Evolutionary conservation across 768 basidiomycete genomes (phyloP), one percentile per base, ranked within the genome.

Genomic region (Termitomyces sp.): DNA sequence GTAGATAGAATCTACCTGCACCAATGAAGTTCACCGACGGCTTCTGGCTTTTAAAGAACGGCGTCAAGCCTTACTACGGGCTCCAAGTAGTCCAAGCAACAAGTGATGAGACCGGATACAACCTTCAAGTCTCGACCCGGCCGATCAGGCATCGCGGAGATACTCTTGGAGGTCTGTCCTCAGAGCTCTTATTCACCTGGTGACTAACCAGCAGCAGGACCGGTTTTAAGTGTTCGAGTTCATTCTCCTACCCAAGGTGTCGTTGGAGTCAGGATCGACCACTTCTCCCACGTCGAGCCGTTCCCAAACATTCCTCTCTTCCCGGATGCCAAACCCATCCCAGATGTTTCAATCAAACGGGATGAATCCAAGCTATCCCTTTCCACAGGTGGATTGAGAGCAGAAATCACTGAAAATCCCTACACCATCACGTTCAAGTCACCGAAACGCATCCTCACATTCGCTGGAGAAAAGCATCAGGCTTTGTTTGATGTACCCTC

Each of bases 1-100:
- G 36, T 22, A 44, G 13, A 12, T 44, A 26, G n/a, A 10, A 20
- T 41, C 39, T 20, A 10, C 20, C 39, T 41, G 18, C n/a, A 20
- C 44, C 53, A 7, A 89, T 87, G 86, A 85, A 81, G 65, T 86
- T 87, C 74, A 87, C 82, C 75, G 87, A 88, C 71, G 86, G 87
- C 22, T 84, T 88, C 65, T 88, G 85, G 86, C 76, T 86, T 24
- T 69, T 84, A 62, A 84, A 84, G 63, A 73, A 79, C 59, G 86
- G 83, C 41, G 80, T 85, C 56, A 84, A 81, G 64, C 76, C 84
- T 13, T 77, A 76, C 59, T 84, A 82, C 57, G 86, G 81, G 31
- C 73, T 88, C 44, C 83, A 88, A 62, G 85, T 85, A 37, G 80
- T 80, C 34, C 78, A 83, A 51, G 69, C 76, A 22, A 70, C 71